These are phyloP conservation scores for Camellia sinensis DNA, from an alignment of 148 eudicot genomes.

Conservation along the genomic window DNA sequence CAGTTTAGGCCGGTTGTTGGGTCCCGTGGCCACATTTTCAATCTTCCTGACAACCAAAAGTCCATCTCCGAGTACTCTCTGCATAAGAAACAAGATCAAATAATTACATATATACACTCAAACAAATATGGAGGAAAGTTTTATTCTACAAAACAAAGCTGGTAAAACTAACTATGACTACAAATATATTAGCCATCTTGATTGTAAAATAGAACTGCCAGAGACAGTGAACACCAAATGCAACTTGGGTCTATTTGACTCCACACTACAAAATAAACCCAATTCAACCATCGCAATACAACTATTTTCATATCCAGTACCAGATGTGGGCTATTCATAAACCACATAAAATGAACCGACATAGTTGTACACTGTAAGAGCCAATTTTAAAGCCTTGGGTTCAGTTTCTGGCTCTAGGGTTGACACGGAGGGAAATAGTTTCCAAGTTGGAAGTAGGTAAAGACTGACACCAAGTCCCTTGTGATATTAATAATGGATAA, in stretches of 20 bases:
- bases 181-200: neutral
- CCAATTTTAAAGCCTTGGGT: neutral
- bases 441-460: neutral
- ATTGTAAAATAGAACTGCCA: neutral
- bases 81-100: conserved; percentile 24
- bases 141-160: neutral
- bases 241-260: neutral
- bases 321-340: neutral
- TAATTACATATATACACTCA: neutral
- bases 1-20: conserved; percentile 79
- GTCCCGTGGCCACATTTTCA: conserved; percentile 88
- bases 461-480: neutral
- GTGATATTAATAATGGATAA: neutral
- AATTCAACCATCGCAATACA: neutral
- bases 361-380: neutral
- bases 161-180: neutral
- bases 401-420: neutral
- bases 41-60: conserved; percentile 88
- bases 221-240: neutral
- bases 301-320: neutral
- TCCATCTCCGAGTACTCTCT: conserved; percentile 95
- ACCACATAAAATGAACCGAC: neutral
- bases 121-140: neutral
- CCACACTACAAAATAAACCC: neutral
- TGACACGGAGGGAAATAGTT: neutral